Evolutionary conservation across 2,329 filamentous ascomycete genomes (phyloP).

Genomic region (Ascochyta pisi): DNA sequence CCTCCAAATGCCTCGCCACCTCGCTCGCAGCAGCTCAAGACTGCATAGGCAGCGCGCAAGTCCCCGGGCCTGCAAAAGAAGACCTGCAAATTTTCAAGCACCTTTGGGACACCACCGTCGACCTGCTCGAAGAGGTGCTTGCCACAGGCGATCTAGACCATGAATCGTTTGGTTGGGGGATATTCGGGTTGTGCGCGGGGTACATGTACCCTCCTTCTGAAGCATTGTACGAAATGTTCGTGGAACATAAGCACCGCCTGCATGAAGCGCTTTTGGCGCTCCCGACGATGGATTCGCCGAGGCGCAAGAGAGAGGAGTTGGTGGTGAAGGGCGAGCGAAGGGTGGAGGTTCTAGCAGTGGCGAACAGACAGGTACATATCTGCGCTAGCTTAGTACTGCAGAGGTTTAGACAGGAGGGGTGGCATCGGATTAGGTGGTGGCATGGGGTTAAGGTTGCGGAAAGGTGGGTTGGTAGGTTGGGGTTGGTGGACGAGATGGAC

Average conservation of each 20-base stretch:
- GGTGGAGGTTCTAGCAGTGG: conserved; percentile 9
- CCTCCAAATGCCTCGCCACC: conserved; percentile 13
- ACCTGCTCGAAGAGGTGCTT: conserved; percentile 21
- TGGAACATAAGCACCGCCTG: conserved; percentile 19
- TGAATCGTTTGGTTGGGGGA: conserved; percentile 29
- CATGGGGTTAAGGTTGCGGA: conserved; percentile 26
- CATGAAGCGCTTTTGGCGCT: conserved; percentile 18
- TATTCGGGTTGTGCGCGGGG: conserved; percentile 26
- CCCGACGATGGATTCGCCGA: conserved; percentile 12
- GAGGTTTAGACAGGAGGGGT: conserved; percentile 20
- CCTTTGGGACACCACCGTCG: conserved; percentile 21
- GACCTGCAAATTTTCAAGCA: conserved; percentile 26
- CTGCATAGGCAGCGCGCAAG: conserved; percentile 18
- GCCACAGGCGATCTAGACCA: conserved; percentile 14
- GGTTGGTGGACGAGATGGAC: not conserved
- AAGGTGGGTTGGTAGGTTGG: conserved; percentile 22
- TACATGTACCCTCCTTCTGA: conserved; percentile 15
- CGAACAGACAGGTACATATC: conserved; percentile 26
- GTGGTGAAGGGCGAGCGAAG: conserved; percentile 1
- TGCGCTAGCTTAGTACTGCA: conserved; percentile 27
- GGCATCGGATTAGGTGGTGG: conserved; percentile 26
- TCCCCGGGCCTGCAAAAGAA: conserved; percentile 12
- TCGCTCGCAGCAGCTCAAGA: conserved; percentile 32
- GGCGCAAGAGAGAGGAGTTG: not conserved
- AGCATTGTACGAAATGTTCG: conserved; percentile 8